A percentile compares a stretch with the other conserved stretches of the same genome.
Conservation (phyloP, 83 land plant genomes). For the Thuja plicata region DNA sequence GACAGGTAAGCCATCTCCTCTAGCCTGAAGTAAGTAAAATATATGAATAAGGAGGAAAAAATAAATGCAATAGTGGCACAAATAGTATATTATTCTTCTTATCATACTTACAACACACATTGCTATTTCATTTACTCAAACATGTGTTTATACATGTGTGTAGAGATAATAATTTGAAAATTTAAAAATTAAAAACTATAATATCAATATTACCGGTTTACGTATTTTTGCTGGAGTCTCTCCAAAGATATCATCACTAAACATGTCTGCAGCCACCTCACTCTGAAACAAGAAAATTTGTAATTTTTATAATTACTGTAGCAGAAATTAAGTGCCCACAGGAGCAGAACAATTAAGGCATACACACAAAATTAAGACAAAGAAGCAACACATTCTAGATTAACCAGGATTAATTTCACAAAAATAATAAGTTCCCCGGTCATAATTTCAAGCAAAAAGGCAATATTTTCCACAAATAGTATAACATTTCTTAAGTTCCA, state of each 20-base stretch:
- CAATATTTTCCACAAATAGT: neutral
- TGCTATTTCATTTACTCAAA: neutral
- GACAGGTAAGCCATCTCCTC: conserved; percentile 67
- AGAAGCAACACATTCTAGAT: neutral
- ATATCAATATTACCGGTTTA: conserved; percentile 43
- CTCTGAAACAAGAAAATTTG: conserved; percentile 44
- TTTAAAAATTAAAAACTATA: neutral
- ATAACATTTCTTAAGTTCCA: neutral
- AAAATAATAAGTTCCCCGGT: neutral
- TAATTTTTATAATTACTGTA: neutral
- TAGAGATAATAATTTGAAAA: neutral
- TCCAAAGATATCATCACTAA: conserved; percentile 98
- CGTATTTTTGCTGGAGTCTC: conserved; percentile 90
- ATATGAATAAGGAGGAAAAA: conserved; percentile 2
- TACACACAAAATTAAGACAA: neutral
- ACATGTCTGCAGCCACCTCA: conserved; percentile 74
- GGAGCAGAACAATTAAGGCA: neutral
- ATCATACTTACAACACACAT: neutral
- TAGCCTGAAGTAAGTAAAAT: conserved; percentile 48
- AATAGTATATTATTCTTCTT: no score
- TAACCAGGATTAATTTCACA: neutral
- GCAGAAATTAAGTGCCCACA: neutral
- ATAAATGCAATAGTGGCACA: neutral
- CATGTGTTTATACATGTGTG: no score
- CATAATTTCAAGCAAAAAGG: neutral